Evolutionary conservation across 202 grass and related monocot species (phyloP), one percentile per base, ranked within the genome.

Genomic region (Schoenoplectus tabernaemontani): DNA sequence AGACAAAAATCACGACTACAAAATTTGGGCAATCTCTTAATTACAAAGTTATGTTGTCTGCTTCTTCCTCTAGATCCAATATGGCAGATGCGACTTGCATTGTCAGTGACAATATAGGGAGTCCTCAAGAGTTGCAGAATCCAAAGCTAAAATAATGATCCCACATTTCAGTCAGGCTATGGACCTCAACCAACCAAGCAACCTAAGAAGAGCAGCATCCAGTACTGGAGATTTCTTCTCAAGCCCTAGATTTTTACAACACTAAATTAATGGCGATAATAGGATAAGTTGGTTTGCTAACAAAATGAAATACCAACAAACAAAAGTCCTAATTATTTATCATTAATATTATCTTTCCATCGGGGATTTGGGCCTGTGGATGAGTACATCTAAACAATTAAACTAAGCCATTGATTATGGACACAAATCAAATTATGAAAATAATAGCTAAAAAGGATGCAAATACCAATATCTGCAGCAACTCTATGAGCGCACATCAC

Each of bases 401-500:
- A 41, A 74, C 11, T 30, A 9, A 15, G 26, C 34, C 38, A 12
- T 58, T 34, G 56, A 58, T 62, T 6, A 24, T 64, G 63, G 33
- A 80, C 5, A 65, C 38, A 79, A 41, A 70, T 79, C 62, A 46
- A 67, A 38, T n/a, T 1, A 36, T 51, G 44, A 10, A 34, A 63
- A 41, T 77, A 62, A 26, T 19, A 64, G 9, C 6, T 53, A 76
- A 10, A 30, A 42, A 82, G 36, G 32, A 57, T 82, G 28, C 66
- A 71, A 32, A 64, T 83, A 97, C 94, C 94, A 39, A 97, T 88
- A 87, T 97, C 94, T 78, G 91, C 94, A 84, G 94, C 91, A 82
- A 97, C 94, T 83, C 94, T 87, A 63, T 93, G 94, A 88, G 93
- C 89, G 60, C 94, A 97, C 94, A 97, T 97, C 70, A 97, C 72